phyloP scores from a whole-genome alignment of 2,329 filamentous ascomycete genomes.

The Mycosphaerelloides madeirae region DNA sequence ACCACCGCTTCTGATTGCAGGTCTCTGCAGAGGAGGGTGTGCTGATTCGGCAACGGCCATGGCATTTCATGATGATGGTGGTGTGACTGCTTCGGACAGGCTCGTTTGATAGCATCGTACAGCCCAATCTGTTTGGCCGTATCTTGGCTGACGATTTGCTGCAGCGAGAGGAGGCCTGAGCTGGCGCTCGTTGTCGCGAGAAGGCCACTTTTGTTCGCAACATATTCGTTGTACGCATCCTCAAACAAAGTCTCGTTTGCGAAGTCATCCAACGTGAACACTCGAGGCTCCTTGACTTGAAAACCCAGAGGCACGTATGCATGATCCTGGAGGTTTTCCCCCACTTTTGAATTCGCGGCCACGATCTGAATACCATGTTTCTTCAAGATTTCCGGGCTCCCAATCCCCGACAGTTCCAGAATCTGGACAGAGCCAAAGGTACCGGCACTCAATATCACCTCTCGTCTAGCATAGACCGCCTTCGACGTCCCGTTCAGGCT shows the following conservation, averaged over 20 bases:
- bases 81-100: slow-evolving; percentile 4
- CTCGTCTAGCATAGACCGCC: slow-evolving; percentile 30
- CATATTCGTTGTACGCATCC: slow-evolving; percentile 8
- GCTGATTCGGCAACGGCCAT: slow-evolving; percentile 3
- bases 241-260: slow-evolving; percentile 10
- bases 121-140: background rate
- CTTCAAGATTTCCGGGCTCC: slow-evolving; percentile 25
- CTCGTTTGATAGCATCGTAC: background rate
- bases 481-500: background rate
- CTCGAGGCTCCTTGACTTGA: slow-evolving; percentile 6
- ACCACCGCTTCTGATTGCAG: slow-evolving; percentile 15
- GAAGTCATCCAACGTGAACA: slow-evolving; percentile 13
- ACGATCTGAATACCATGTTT: slow-evolving; percentile 26
- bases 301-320: slow-evolving; percentile 8
- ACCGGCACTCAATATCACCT: slow-evolving; percentile 53
- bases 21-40: slow-evolving; percentile 14
- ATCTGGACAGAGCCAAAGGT: slow-evolving; percentile 53
- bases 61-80: background rate
- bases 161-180: slow-evolving; percentile 12
- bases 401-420: slow-evolving; percentile 59
- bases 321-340: slow-evolving; percentile 13
- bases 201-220: slow-evolving; percentile 7
- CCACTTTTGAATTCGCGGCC: slow-evolving; percentile 4
- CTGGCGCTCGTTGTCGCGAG: slow-evolving; percentile 9
- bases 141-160: slow-evolving; percentile 8